Conservation (phyloP, 2,329 filamentous ascomycete genomes). For the Penicillium aurantiogriseum region DNA sequence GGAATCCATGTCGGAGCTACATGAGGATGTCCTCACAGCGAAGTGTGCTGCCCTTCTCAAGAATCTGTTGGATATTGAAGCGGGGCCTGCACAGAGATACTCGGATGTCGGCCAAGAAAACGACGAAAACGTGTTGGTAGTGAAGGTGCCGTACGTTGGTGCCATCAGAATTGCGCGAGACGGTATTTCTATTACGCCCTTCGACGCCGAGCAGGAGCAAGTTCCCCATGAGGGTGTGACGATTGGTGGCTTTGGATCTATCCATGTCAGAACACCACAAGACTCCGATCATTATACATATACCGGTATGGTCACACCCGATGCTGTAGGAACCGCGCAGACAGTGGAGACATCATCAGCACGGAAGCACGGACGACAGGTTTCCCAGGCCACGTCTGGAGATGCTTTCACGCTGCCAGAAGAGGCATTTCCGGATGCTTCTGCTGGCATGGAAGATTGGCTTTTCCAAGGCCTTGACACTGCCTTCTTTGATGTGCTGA, state of each 20-base stretch:
- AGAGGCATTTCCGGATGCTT: background rate
- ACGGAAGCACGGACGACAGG: background rate
- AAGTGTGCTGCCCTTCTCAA: constrained; percentile 33
- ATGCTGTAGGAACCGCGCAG: background rate
- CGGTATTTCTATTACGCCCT: background rate
- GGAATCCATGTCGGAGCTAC: constrained; percentile 26
- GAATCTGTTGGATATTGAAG: constrained; percentile 36
- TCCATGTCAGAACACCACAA: background rate
- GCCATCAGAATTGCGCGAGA: background rate
- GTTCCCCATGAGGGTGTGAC: background rate
- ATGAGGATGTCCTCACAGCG: constrained; percentile 31
- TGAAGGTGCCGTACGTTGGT: background rate
- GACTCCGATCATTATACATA: background rate
- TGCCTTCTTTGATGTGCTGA: constrained; percentile 4
- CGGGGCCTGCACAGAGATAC: background rate
- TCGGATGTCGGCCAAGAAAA: constrained; percentile 15
- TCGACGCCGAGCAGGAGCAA: background rate
- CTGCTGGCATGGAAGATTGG: background rate
- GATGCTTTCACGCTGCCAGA: background rate
- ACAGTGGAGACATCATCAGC: background rate
- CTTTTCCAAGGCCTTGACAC: constrained; percentile 1
- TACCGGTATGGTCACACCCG: background rate
- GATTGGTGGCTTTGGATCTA: background rate
- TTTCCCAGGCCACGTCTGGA: background rate
- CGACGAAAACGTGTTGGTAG: background rate